Conservation (phyloP, 805 yeast species). For the Starmerella bombicola region DNA sequence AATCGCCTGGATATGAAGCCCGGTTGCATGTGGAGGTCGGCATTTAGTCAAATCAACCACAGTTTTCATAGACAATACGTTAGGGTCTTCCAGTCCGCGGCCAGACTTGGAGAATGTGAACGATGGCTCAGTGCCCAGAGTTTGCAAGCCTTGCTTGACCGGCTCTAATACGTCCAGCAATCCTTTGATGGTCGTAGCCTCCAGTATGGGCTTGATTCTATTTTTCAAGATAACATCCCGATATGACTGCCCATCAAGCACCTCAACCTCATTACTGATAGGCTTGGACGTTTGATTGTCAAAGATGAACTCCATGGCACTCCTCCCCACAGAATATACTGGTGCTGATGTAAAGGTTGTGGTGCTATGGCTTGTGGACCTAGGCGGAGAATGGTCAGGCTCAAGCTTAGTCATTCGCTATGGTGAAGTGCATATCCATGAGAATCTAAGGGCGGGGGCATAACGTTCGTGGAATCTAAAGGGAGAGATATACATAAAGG, state of each 20-base stretch:
- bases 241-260: constrained; percentile 23
- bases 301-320: constrained; percentile 14
- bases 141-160: constrained; percentile 20
- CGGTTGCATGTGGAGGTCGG: constrained; percentile 14
- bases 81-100: neutral
- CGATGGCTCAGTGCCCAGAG: constrained; percentile 17
- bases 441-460: too few relatives aligned
- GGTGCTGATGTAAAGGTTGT: neutral
- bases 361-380: neutral
- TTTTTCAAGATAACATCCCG: constrained; percentile 23
- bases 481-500: too few relatives aligned
- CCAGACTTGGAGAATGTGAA: constrained; percentile 4
- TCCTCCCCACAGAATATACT: neutral
- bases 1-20: constrained; percentile 10
- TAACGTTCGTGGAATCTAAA: too few relatives aligned
- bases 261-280: constrained; percentile 24
- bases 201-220: constrained; percentile 24
- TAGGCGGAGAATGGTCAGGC: too few relatives aligned
- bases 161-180: constrained; percentile 21
- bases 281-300: constrained; percentile 24
- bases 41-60: constrained; percentile 13
- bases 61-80: constrained; percentile 12
- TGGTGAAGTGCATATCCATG: too few relatives aligned
- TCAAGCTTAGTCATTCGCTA: too few relatives aligned
- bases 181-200: constrained; percentile 20